A percentile compares a stretch with the other conserved stretches of the same genome.
phyloP scores from a whole-genome alignment of 2,329 filamentous ascomycete genomes.

The Dactylellina haptotyla region DNA sequence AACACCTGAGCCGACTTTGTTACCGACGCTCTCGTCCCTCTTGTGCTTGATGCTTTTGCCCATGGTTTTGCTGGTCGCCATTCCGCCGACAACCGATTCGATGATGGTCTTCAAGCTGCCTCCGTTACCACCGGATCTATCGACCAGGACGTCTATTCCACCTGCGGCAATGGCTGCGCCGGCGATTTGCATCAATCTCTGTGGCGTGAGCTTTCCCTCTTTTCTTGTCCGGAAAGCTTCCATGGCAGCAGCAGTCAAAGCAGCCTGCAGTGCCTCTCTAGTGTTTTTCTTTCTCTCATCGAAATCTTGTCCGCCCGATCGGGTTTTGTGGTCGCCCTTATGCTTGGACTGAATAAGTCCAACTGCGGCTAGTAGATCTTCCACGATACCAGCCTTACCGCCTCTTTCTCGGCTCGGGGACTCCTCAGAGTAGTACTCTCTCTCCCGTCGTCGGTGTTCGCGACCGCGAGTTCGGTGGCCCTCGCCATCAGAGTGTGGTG shows the following conservation, averaged over 20 bases:
- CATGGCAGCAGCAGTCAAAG: constrained; percentile 49
- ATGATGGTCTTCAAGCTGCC: constrained; percentile 33
- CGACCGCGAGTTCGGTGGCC: constrained; percentile 19
- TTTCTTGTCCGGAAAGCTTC: constrained; percentile 49
- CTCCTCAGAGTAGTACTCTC: constrained; percentile 42
- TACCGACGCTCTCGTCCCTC: constrained; percentile 21
- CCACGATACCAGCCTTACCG: constrained; percentile 25
- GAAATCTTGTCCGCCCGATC: constrained; percentile 7
- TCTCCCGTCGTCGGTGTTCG: constrained; percentile 17
- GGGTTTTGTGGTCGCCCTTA: constrained; percentile 10
- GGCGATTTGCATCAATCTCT: constrained; percentile 48
- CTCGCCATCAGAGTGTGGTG: constrained; percentile 40
- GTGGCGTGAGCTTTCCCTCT: constrained; percentile 48
- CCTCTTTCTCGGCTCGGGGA: constrained; percentile 27
- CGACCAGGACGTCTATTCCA: constrained; percentile 41
- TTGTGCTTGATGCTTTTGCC: constrained; percentile 30
- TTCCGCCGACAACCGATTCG: constrained; percentile 35
- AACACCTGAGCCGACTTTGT: constrained; percentile 31
- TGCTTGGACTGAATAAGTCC: constrained; percentile 46
- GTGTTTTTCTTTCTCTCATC: constrained; percentile 38
- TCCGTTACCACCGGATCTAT: constrained; percentile 27
- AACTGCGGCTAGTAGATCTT: constrained; percentile 45
- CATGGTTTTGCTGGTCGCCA: constrained; percentile 40
- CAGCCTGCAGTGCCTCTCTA: constrained; percentile 38
- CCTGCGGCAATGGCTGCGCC: constrained; percentile 48